Conservation (phyloP, 495 filamentous ascomycete genomes). For the Lasiosphaeria miniovina region DNA sequence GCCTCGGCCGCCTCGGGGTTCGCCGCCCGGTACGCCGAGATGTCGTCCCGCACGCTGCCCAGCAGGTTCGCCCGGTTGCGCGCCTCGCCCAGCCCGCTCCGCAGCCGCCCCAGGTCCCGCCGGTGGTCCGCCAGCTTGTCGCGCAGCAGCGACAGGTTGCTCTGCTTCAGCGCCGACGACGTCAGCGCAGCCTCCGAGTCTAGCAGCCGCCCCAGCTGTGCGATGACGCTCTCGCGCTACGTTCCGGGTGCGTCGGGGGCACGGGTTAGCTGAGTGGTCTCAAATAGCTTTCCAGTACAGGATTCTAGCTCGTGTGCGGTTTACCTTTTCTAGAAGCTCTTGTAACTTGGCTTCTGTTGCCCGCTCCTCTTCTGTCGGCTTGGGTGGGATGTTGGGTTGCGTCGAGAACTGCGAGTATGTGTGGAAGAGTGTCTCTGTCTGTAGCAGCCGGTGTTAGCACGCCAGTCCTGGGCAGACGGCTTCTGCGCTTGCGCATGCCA, state of each 20-base stretch:
- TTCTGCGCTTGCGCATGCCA: too few species aligned
- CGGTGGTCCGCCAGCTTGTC: slow-evolving; percentile 86
- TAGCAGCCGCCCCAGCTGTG: slow-evolving; percentile 82
- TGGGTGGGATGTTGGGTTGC: slow-evolving; percentile 70
- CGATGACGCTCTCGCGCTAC: slow-evolving; percentile 77
- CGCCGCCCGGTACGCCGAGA: slow-evolving; percentile 76
- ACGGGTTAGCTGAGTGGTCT: too few species aligned
- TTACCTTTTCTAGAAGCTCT: slow-evolving; percentile 76
- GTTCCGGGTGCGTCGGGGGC: too few species aligned
- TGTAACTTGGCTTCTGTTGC: slow-evolving; percentile 76
- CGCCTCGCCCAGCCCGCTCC: slow-evolving; percentile 61
- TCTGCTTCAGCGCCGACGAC: slow-evolving; percentile 88
- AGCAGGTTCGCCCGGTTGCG: slow-evolving; percentile 91
- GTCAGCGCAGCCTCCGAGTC: slow-evolving; percentile 90
- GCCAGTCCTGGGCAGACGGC: too few species aligned
- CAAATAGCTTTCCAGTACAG: too few species aligned
- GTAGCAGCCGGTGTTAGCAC: not conserved
- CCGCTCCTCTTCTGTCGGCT: slow-evolving; percentile 82
- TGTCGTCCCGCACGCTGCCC: slow-evolving; percentile 85
- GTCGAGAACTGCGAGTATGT: slow-evolving; percentile 95
- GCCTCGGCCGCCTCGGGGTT: slow-evolving; percentile 81
- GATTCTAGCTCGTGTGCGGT: not conserved
- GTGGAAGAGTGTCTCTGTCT: slow-evolving; percentile 94
- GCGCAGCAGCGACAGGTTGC: slow-evolving; percentile 87
- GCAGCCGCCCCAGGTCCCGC: slow-evolving; percentile 73